phyloP scores from a whole-genome alignment of 2,329 filamentous ascomycete genomes.

The Fusarium devonianum region DNA sequence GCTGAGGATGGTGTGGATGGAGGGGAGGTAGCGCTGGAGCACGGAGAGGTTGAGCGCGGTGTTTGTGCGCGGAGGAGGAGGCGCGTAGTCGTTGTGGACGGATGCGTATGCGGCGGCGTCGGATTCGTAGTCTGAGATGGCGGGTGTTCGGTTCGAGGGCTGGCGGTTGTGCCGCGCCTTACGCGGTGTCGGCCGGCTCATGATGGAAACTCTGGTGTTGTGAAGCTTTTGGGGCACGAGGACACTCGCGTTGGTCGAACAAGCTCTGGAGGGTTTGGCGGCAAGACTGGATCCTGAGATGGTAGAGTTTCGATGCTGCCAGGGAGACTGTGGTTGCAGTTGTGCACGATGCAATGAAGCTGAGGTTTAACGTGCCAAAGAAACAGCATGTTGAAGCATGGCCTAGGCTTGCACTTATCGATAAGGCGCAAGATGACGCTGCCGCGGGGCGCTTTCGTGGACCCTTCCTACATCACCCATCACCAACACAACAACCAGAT shows the following conservation, averaged over 20 bases:
- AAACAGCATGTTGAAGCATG: slow-evolving; percentile 29
- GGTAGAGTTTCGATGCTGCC: no score
- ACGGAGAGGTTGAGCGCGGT: slow-evolving; percentile 88
- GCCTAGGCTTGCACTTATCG: slow-evolving; percentile 39
- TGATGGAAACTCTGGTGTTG: slow-evolving; percentile 38
- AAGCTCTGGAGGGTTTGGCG: neutral
- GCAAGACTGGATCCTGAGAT: no score
- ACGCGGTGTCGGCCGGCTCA: slow-evolving; percentile 55
- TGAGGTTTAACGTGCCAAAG: slow-evolving; percentile 18
- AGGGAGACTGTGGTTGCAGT: no score
- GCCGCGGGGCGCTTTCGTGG: slow-evolving; percentile 14
- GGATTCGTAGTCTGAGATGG: slow-evolving; percentile 70
- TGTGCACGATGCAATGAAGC: no score
- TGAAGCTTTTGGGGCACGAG: slow-evolving; percentile 14
- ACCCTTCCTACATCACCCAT: slow-evolving; percentile 31
- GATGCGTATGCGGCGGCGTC: slow-evolving; percentile 57
- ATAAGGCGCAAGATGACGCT: slow-evolving; percentile 41
- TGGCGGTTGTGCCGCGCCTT: slow-evolving; percentile 52
- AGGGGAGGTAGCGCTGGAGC: slow-evolving; percentile 79
- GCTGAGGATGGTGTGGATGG: slow-evolving; percentile 75
- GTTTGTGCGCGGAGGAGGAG: slow-evolving; percentile 71
- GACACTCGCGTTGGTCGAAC: neutral
- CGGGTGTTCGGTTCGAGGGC: slow-evolving; percentile 50
- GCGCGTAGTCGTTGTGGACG: slow-evolving; percentile 49
- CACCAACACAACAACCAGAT: slow-evolving; percentile 18